Base-by-base conservation (phyloP, 2,329 filamentous ascomycete genomes). In the Clonostachys rosea region DNA sequence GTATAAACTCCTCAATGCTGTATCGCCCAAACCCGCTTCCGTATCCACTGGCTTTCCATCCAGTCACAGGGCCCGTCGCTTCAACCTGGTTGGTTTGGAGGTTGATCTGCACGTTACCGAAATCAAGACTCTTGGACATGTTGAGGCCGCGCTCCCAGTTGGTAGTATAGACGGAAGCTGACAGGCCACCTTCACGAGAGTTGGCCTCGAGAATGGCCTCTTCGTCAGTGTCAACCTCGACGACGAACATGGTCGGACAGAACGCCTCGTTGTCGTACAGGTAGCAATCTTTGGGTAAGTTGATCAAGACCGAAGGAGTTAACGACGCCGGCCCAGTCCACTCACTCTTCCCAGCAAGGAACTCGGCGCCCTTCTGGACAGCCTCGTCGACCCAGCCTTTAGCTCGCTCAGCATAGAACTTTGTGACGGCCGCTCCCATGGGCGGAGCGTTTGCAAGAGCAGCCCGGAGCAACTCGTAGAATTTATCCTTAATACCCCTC, bases 151-250 rank as follows among this genome's bases (percentile, higher is more conserved):
- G 59, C 40, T 64, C 70, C 37, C 82, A 65, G 54, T 83, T 71
- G 43, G 73, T 68, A 0, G 79, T 83, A 47, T 83, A 84, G 6
- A 84, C 66, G 0, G 79, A 73, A 6, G 74, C 73, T 1, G 76
- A 78, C 0, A 83, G 65, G 2, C 79, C 79, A 47, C 82, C 82
- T 0, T 66, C 71, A 3, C 72, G 74, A 54, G 79, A 56, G 42
- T 68, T 67, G 6, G 65, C 65, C 8, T 62, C 35, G 30, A 51
- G 47, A 1, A 67, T 48, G 5, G 63, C 65, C 16, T 67, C 64
- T 18, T 60, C 60, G 34, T 66, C 65, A 0, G 55, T 59, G 33
- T 58, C 53, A 37, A 66, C 66, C 6, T 51, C 53, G 3, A 51
- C 41, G 6, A 66, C 58, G 1, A 57, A 60, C 0, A 65, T 63